Conservation (phyloP, 2,329 filamentous ascomycete species). For the Amesomyces nigricolor region DNA sequence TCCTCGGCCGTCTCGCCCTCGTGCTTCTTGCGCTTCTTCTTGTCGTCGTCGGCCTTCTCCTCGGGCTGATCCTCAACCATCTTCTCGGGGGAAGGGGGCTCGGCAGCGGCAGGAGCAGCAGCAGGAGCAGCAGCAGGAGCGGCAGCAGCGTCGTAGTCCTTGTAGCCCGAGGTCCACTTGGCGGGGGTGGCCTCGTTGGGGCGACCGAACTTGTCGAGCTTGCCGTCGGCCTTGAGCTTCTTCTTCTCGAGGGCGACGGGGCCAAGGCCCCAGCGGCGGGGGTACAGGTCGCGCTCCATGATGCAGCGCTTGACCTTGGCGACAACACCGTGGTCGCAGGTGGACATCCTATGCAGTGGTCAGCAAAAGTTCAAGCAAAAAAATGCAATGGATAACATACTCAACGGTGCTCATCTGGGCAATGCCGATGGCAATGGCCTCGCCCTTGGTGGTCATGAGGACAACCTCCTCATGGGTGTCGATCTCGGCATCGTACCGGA, state of each 20-base stretch:
- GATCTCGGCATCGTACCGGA: conserved; percentile 87
- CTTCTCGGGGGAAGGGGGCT: conserved; percentile 15
- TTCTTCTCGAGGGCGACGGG: conserved; percentile 95
- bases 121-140: conserved; percentile 32
- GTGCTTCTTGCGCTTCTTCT: conserved; percentile 79
- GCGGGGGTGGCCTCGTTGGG: conserved; percentile 88
- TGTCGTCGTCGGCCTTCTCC: conserved; percentile 26
- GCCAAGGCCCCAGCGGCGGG: conserved; percentile 91
- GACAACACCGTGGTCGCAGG: conserved; percentile 94
- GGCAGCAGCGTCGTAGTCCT: conserved; percentile 68
- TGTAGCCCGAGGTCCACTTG: conserved; percentile 89
- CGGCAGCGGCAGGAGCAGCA: conserved; percentile 26
- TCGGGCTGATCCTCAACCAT: conserved; percentile 16
- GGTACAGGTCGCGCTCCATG: conserved; percentile 99
- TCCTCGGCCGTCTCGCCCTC: conserved; percentile 69
- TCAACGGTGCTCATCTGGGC: conserved; percentile 98
- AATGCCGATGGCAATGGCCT: conserved; percentile 93
- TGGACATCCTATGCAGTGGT: conserved; percentile 56
- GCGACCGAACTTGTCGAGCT: conserved; percentile 95
- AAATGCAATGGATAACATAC: conserved; percentile 23
- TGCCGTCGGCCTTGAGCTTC: conserved; percentile 97
- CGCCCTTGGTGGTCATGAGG: conserved; percentile 97
- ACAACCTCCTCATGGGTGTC: conserved; percentile 96
- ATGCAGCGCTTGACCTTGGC: conserved; percentile 99
- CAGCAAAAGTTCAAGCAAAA: neutral